Evolutionary conservation across 2,329 filamentous ascomycete species (phyloP), one percentile per base, ranked within the genome.

Genomic region (Whalleya microplaca): DNA sequence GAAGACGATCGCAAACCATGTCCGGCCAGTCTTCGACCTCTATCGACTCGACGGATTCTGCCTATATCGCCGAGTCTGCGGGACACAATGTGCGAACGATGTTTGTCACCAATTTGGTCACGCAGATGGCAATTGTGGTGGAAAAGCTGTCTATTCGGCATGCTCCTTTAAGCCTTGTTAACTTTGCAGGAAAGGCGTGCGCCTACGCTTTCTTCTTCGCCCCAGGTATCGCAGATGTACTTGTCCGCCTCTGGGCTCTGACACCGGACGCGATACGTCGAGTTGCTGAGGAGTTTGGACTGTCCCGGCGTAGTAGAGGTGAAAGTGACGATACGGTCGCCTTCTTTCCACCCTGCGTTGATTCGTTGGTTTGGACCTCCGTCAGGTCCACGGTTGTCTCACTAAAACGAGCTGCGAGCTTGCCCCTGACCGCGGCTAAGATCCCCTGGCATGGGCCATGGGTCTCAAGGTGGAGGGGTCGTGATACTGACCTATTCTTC

Each of bases 151-250:
- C 91, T 16, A 78, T 91, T 66, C 85, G 91, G 47, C 89, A 92
- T 56, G 79, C 78, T 3, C 83, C 84, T 1, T 67, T 79, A 19
- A 89, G 85, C 64, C 73, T 92, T 56, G 90, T 96, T 55, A 89
- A 89, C 27, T 96, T 96, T 71, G 92, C 91, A 51, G 93, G 91
- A 57, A 96, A 95, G 74, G 91, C 92, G 3, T 94, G 90, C 68
- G 92, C 93, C 1, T 96, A 96, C 72, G 92, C 91, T 27, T 96
- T 96, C 73, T 95, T 94, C 75, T 97, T 96, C 68, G 93, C 91
- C 23, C 91, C 92, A 0, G 91, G 91, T 3, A 84, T 96, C 52
- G 89, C 91, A 7, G 92, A 96, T 68, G 84, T 96, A 48, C 79
- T 96, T 47, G 84, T 94, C 21, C 85, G 92, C 16, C 77, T 96